Evolutionary conservation across 2,329 filamentous ascomycete genomes (phyloP), one percentile per base, ranked within the genome.

Genomic region (Ophiosphaerella korrae): DNA sequence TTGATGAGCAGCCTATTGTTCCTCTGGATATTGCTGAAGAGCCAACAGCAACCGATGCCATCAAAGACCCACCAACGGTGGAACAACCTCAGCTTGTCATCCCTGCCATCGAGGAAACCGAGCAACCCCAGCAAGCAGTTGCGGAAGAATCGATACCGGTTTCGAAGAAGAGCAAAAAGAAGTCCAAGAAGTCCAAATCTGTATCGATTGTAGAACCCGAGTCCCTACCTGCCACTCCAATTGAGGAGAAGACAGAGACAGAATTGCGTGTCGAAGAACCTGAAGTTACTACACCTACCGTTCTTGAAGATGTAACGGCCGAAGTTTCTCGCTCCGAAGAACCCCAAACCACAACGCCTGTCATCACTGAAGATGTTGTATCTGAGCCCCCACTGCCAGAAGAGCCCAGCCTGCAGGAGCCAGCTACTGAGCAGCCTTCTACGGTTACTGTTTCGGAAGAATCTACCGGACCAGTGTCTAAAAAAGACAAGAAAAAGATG

Each of bases 401-500:
- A 16, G 42, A 52, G 7, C 12, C 13, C 3, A n/a, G 13, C 3
- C 39, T 36, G 14, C 14, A 21, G 14, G 34, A 24, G 7, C 21
- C 24, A 24, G 13, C 23, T 3, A 26, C 29, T 38, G 39, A 43
- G 29, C 38, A 46, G 13, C 33, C 33, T 31, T 32, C 31, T n/a
- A 16, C 32, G 23, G 42, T 23, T n/a, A 11, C 33, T 33, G 29
- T n/a, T 35, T 38, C 55, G 4, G 45, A 46, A 8, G 47, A 46
- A 5, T 34, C 21, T 5, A 16, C 52, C 3, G 36, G 45, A 8
- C 24, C 54, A n/a, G 16, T 49, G 4, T 60, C 75, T 44, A 75
- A 77, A 55, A 82, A 79, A 53, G 76, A 74, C 12, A 81, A 80
- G 57, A 80, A 81, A 50, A 75, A 78, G 35, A 42, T 41, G 1